phyloP scores from a whole-genome alignment of 192 early-diverging fungal genomes.

The Phycomyces nitens region DNA sequence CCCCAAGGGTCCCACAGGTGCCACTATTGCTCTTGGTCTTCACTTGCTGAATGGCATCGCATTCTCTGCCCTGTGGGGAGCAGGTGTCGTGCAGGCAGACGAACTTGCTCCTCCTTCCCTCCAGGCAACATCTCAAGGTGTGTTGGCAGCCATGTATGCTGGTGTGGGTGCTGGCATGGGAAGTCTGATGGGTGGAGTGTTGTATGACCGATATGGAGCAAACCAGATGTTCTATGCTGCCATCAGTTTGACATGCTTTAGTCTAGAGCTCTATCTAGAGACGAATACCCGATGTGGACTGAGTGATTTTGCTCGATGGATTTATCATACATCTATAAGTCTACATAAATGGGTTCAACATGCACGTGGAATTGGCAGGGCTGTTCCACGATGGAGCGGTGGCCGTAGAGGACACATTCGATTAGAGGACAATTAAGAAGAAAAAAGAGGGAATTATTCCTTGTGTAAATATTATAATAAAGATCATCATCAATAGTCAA shows the following conservation, averaged over 20 bases:
- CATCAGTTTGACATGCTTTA: conserved; percentile 24
- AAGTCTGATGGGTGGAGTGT: conserved; percentile 37
- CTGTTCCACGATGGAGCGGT: conserved; percentile 40
- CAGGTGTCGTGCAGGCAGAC: conserved; percentile 41
- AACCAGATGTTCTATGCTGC: conserved; percentile 38
- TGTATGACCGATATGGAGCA: conserved; percentile 37
- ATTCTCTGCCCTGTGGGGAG: conserved; percentile 44
- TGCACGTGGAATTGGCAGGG: conserved; percentile 21
- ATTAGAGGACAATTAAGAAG: conserved; percentile 27
- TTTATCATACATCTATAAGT: conserved; percentile 5
- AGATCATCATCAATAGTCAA: neutral
- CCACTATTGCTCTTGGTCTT: conserved; percentile 35
- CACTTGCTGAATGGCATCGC: conserved; percentile 44
- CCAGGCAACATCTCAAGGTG: conserved; percentile 43
- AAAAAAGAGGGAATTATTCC: neutral
- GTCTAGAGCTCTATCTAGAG: conserved; percentile 36
- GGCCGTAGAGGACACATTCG: conserved; percentile 22
- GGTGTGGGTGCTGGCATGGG: conserved; percentile 42
- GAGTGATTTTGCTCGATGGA: conserved; percentile 16
- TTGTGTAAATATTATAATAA: neutral
- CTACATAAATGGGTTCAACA: conserved; percentile 23
- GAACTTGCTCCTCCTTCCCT: conserved; percentile 40
- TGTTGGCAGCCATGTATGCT: conserved; percentile 38
- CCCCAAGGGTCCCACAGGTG: conserved; percentile 27
- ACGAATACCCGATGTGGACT: conserved; percentile 34